Evolutionary conservation across 768 basidiomycete genomes (phyloP), one percentile per base, ranked within the genome.

Genomic region (Calocera viscosa): DNA sequence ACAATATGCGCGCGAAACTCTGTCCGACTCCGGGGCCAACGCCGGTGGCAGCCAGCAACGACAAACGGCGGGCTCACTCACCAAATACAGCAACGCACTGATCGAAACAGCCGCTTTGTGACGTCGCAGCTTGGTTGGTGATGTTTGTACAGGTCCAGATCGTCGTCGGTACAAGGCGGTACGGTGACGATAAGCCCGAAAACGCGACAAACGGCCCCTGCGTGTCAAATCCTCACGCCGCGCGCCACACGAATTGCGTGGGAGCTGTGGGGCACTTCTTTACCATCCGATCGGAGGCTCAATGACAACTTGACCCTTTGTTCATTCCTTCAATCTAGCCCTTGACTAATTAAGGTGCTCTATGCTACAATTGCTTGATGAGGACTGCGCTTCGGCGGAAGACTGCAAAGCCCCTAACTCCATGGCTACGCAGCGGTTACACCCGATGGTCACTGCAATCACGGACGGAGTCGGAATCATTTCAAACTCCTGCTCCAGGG

Each of bases 1-100:
- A 60, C 53, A 60, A 32, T 60, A 60, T 60, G 24, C 24, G 10
- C 19, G 26, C 53, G 53, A 60, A 60, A 60, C 53, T 60, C 53
- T 60, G 14, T 60, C 53, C 53, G 53, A 60, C 24, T 60, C 53
- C 53, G 53, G 53, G 30, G 24, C 14, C 43, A 7, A 19, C 5
- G 19, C 19, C 43, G 43, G 19, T 19, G 19, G 43, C 43, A 47
- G 43, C 43, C 7, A 47, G 14, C 35, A 38, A 38, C 35, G 14
- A 14, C 35, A 38, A 38, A 5, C 7, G 35, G 35, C 7, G 7
- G 35, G 35, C 35, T 38, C 35, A 38, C 35, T 38, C 35, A 38
- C 35, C 35, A 38, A 38, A 38, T 38, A 38, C 35, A 38, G 14
- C 35, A 38, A n/a, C n/a, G n/a, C 7, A 14, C 35, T 38, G 5